Percentiles rank a stretch among this genome's conserved stretches.
Evolutionary conservation across 2,329 filamentous ascomycete species (phyloP).

Genomic region (Talaromyces sp.): DNA sequence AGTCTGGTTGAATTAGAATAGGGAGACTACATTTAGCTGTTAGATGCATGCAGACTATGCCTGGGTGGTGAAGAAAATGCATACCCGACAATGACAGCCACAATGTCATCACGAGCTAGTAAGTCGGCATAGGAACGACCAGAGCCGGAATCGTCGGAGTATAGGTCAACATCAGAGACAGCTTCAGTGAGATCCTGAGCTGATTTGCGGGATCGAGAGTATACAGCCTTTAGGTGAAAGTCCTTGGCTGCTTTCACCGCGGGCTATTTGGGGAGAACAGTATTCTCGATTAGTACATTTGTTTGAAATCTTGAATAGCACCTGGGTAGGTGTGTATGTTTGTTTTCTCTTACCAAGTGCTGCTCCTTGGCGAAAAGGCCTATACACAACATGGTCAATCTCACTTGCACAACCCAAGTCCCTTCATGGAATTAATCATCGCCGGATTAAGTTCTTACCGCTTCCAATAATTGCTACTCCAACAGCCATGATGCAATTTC

Average conservation of each 20-base stretch:
- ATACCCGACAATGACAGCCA: slow-evolving; percentile 56
- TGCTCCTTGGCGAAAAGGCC: slow-evolving; percentile 62
- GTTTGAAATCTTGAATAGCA: background rate
- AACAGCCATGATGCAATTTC: slow-evolving; percentile 35
- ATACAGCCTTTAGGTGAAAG: slow-evolving; percentile 58
- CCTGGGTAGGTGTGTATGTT: too few relatives aligned
- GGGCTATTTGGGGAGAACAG: slow-evolving; percentile 45
- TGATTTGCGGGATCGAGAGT: slow-evolving; percentile 60
- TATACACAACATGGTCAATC: slow-evolving; percentile 12
- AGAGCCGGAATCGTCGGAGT: slow-evolving; percentile 56
- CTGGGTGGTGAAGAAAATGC: slow-evolving; percentile 11
- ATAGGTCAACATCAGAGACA: slow-evolving; percentile 50
- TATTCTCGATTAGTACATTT: slow-evolving; percentile 6
- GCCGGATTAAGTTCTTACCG: slow-evolving; percentile 34
- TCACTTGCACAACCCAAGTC: background rate
- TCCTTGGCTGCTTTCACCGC: slow-evolving; percentile 51
- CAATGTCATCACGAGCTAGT: slow-evolving; percentile 52
- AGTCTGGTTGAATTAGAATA: slow-evolving; percentile 55
- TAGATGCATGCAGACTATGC: background rate
- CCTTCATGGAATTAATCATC: background rate
- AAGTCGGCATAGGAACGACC: slow-evolving; percentile 51
- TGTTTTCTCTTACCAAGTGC: slow-evolving; percentile 51
- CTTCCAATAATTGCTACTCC: slow-evolving; percentile 59
- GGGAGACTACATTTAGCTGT: slow-evolving; percentile 46
- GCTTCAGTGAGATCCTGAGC: slow-evolving; percentile 48